Percentiles rank a stretch among this genome's conserved stretches.
phyloP scores from a whole-genome alignment of 169 alveolate species.

The Eimeria necatrix region DNA sequence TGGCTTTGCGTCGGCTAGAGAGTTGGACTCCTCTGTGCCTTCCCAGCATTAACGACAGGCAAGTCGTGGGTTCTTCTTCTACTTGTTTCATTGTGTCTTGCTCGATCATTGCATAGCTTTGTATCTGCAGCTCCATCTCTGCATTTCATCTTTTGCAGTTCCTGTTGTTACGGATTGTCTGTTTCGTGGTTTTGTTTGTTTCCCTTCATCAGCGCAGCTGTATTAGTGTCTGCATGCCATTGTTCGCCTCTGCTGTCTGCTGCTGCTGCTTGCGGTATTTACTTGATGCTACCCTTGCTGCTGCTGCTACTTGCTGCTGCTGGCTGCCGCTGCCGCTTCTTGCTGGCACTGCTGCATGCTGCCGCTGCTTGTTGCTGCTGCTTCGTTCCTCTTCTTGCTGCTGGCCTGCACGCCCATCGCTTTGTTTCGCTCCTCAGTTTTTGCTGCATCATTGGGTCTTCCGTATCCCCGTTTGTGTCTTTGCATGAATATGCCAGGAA shows the following conservation, averaged over 20 bases:
- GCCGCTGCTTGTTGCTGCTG: too few relatives aligned
- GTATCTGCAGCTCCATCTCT: neutral
- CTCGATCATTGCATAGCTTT: neutral
- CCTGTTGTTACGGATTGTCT: neutral
- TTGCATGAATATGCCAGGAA: too few relatives aligned
- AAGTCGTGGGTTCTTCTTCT: neutral
- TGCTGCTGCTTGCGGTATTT: neutral
- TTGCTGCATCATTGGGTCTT: too few relatives aligned
- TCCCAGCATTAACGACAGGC: conserved; percentile 89
- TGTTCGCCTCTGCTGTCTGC: neutral
- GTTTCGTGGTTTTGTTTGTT: too few relatives aligned
- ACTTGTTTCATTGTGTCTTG: neutral
- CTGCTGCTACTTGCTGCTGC: too few relatives aligned
- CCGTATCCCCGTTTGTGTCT: too few relatives aligned
- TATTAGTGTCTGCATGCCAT: too few relatives aligned
- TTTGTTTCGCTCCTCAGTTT: too few relatives aligned
- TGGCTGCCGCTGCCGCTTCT: too few relatives aligned
- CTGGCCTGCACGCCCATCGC: too few relatives aligned
- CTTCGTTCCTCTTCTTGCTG: too few relatives aligned
- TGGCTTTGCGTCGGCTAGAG: conserved; percentile 92
- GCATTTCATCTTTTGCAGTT: neutral
- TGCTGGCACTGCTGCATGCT: too few relatives aligned
- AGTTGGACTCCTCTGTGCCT: conserved; percentile 95
- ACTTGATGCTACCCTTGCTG: neutral
- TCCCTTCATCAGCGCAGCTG: neutral